Evolutionary conservation across 2,329 filamentous ascomycete genomes (phyloP).

Genomic region (Claviceps humidiphila): DNA sequence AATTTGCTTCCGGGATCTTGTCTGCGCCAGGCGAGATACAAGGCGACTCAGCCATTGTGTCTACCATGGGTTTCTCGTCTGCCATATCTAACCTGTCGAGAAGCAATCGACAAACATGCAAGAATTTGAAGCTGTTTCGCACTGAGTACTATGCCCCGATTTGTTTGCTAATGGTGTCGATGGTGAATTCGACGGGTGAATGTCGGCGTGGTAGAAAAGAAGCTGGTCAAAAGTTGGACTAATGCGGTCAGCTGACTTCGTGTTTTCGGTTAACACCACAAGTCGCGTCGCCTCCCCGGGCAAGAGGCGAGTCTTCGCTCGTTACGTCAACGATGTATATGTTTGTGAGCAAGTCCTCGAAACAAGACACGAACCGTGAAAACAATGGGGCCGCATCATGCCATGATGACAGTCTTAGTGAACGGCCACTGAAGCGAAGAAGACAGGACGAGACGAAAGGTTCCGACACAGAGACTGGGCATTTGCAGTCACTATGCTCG

Average conservation of each 20-base stretch:
- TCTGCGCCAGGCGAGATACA: conserved; percentile 12
- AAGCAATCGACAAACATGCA: background rate
- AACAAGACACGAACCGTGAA: conserved; percentile 7
- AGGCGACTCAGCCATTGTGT: conserved; percentile 10
- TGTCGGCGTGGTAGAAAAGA: background rate
- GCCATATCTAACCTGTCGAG: conserved; percentile 14
- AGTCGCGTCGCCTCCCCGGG: conserved; percentile 3
- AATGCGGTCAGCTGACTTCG: conserved; percentile 26
- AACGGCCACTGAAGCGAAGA: conserved; percentile 19
- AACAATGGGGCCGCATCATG: background rate
- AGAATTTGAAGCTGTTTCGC: background rate
- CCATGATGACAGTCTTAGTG: conserved; percentile 5
- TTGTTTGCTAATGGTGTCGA: background rate
- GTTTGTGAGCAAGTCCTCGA: conserved; percentile 21
- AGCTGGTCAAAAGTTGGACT: background rate
- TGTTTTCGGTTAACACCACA: conserved; percentile 11
- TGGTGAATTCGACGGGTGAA: conserved; percentile 3
- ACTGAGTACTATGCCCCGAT: background rate
- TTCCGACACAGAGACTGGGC: conserved; percentile 12
- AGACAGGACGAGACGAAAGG: conserved; percentile 15
- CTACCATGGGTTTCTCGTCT: conserved; percentile 14
- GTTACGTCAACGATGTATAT: conserved; percentile 20
- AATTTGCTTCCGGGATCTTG: conserved; percentile 10
- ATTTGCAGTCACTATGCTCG: conserved; percentile 10
- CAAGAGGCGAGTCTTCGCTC: conserved; percentile 4